Evolutionary conservation across 495 filamentous ascomycete species (phyloP).

Genomic region (Xylaria sp.): DNA sequence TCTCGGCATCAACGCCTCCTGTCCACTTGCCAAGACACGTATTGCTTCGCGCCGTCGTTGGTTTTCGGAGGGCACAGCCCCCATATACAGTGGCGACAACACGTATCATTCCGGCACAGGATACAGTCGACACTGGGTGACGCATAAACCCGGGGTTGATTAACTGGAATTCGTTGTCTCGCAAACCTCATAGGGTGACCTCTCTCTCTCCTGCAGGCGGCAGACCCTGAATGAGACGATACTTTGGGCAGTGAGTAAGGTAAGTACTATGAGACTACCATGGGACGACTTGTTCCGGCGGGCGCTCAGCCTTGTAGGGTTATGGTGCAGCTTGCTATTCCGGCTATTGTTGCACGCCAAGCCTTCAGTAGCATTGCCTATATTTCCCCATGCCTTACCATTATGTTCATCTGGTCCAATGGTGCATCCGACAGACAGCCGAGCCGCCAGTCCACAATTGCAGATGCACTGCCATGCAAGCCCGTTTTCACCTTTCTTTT

Average conservation of each 20-base stretch:
- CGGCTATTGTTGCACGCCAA: conserved; percentile 23
- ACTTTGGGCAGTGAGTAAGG: too few species aligned
- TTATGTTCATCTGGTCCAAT: conserved; percentile 3
- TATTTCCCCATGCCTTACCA: background rate
- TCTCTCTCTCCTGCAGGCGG: background rate
- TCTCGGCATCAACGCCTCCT: background rate
- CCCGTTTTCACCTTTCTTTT: background rate
- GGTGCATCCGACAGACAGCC: conserved; percentile 13
- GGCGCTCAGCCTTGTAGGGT: conserved; percentile 29
- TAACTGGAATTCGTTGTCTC: background rate
- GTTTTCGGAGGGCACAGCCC: conserved; percentile 11
- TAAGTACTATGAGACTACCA: too few species aligned
- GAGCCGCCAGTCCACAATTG: conserved; percentile 7
- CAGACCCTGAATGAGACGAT: background rate
- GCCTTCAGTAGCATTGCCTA: background rate
- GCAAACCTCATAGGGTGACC: background rate
- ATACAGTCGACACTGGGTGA: background rate
- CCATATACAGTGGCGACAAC: conserved; percentile 12
- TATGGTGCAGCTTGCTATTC: conserved; percentile 9
- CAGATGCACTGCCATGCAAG: conserved; percentile 7
- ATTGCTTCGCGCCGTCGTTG: background rate
- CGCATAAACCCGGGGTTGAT: background rate
- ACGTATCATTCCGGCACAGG: background rate
- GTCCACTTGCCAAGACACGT: background rate
- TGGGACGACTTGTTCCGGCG: conserved; percentile 6